phyloP scores from a whole-genome alignment of 1,284 basidiomycete genomes.

The Moesziomyces parantarcticus region DNA sequence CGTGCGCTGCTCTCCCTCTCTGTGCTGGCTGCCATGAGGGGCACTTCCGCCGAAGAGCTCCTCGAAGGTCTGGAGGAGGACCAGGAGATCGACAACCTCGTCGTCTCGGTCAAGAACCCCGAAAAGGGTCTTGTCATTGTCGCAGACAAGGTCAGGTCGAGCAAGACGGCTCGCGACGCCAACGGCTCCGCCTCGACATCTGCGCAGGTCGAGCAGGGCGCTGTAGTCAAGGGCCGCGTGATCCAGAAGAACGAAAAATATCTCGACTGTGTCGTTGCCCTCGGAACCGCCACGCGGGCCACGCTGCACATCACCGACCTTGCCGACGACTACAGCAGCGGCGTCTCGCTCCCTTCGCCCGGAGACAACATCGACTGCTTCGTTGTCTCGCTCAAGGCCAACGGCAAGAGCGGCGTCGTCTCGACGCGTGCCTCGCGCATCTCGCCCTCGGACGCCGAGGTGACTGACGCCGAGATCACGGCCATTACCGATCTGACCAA shows the following conservation, averaged over 20 bases:
- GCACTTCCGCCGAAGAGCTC: constrained; percentile 77
- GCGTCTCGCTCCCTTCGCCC: constrained; percentile 74
- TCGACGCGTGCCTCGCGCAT: constrained; percentile 41
- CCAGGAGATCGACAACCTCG: constrained; percentile 80
- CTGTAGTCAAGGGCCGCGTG: constrained; percentile 44
- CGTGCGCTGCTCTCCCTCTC: constrained; percentile 86
- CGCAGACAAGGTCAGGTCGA: constrained; percentile 42
- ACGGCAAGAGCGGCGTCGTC: constrained; percentile 34
- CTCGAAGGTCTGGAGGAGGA: constrained; percentile 77
- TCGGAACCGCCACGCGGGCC: constrained; percentile 43
- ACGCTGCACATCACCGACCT: constrained; percentile 74
- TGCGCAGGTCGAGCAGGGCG: constrained; percentile 35
- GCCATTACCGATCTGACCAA: constrained; percentile 73
- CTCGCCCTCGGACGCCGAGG: constrained; percentile 9
- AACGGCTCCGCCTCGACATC: constrained; percentile 6
- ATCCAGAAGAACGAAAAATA: constrained; percentile 38
- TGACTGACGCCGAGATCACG: constrained; percentile 70
- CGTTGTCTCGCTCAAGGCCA: constrained; percentile 76
- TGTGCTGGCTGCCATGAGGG: constrained; percentile 85
- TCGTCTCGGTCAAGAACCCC: constrained; percentile 88
- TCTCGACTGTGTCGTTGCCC: constrained; percentile 43
- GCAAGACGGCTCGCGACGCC: constrained; percentile 8
- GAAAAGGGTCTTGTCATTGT: constrained; percentile 85
- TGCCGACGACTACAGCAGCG: constrained; percentile 77
- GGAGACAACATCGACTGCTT: constrained; percentile 78